Evolutionary conservation across 2,329 filamentous ascomycete genomes (phyloP).

Genomic region (Epichloe baconii): DNA sequence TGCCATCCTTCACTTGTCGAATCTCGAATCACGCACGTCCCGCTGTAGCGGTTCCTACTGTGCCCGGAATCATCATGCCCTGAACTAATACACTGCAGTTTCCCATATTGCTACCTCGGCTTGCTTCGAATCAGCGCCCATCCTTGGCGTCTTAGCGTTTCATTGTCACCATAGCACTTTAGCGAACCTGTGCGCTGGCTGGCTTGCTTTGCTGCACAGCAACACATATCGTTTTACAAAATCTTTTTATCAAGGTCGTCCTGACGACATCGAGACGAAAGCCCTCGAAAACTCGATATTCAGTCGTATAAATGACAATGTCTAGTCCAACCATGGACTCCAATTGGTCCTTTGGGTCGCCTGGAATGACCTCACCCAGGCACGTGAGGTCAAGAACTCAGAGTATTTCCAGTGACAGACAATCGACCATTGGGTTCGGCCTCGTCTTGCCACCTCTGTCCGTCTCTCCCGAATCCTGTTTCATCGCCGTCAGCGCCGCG

Average conservation of each 20-base stretch:
- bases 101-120: background rate
- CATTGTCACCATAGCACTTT: no score
- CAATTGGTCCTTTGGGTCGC: constrained; percentile 7
- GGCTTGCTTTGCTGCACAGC: background rate
- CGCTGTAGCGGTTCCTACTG: background rate
- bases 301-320: background rate
- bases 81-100: background rate
- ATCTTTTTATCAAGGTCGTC: background rate
- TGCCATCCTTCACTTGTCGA: background rate
- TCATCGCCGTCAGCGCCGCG: constrained; percentile 77
- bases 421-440: constrained; percentile 45
- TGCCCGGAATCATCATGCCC: background rate
- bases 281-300: background rate
- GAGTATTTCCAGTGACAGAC: constrained; percentile 60
- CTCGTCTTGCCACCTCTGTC: constrained; percentile 53
- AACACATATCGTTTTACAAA: background rate
- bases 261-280: background rate
- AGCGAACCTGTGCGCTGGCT: no score
- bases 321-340: constrained; percentile 7
- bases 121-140: background rate
- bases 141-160: background rate
- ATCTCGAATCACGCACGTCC: background rate
- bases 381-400: constrained; percentile 36
- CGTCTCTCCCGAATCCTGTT: constrained; percentile 67
- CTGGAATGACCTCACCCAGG: constrained; percentile 21